phyloP scores from a whole-genome alignment of 106 monocot genomes.

The Platanthera guangdongensis region DNA sequence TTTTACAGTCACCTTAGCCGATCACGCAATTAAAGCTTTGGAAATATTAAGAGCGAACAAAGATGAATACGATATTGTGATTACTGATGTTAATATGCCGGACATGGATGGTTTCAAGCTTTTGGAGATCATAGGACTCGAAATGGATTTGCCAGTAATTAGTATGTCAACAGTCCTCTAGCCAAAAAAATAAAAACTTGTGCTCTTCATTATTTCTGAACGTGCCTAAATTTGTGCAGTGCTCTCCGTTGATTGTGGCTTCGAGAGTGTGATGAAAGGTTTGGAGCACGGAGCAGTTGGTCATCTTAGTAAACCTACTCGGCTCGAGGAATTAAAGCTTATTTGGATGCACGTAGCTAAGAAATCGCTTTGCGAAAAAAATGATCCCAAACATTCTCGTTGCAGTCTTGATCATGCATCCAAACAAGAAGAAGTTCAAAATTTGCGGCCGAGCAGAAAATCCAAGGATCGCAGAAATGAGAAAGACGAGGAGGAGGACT shows the following conservation, averaged over 20 bases:
- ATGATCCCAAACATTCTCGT: slow-evolving; percentile 1
- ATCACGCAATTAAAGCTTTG: slow-evolving; percentile 16
- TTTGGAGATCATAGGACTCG: slow-evolving; percentile 18
- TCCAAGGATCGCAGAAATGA: not conserved
- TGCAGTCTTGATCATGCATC: not conserved
- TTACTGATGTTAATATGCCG: slow-evolving; percentile 36
- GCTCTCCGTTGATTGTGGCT: slow-evolving; percentile 22
- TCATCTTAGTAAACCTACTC: slow-evolving; percentile 25
- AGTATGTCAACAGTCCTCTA: slow-evolving; percentile 16
- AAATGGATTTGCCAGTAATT: slow-evolving; percentile 30
- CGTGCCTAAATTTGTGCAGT: slow-evolving; percentile 11
- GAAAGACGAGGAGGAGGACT: slow-evolving; percentile 2
- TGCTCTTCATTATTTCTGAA: not conserved
- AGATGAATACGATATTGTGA: slow-evolving; percentile 22
- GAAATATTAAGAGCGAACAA: slow-evolving; percentile 22
- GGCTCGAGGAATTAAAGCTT: slow-evolving; percentile 23
- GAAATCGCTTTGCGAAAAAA: slow-evolving; percentile 3
- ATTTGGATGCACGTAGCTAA: slow-evolving; percentile 36
- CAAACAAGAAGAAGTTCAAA: slow-evolving; percentile 1
- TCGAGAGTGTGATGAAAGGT: slow-evolving; percentile 25
- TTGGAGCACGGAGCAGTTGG: slow-evolving; percentile 29
- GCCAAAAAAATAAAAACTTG: too few relatives aligned
- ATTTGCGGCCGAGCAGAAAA: not conserved
- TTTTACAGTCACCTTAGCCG: slow-evolving; percentile 21
- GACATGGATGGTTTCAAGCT: slow-evolving; percentile 36